Conservation (phyloP, 495 filamentous ascomycete species). For the Aspergillus affinis region DNA sequence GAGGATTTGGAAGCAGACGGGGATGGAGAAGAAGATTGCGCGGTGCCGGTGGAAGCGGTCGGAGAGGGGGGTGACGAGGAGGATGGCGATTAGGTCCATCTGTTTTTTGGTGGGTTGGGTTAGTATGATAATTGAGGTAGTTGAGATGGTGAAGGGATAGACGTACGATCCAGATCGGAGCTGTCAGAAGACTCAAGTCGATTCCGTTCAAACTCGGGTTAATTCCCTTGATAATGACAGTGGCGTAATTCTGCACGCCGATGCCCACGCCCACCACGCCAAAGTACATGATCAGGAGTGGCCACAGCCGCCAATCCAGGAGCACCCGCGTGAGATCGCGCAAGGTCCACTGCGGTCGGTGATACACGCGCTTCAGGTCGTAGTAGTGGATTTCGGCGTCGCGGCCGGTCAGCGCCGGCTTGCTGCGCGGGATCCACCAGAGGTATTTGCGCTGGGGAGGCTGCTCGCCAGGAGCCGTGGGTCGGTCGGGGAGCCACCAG, state of each 20-base stretch:
- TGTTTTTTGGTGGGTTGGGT: constrained; percentile 28
- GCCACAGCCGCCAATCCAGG: constrained; percentile 84
- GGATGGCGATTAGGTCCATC: constrained; percentile 88
- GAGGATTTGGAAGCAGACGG: constrained; percentile 75
- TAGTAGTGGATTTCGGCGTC: constrained; percentile 83
- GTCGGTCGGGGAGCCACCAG: constrained; percentile 90
- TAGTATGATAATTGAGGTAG: constrained; percentile 3
- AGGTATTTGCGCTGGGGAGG: constrained; percentile 39
- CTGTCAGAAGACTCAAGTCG: constrained; percentile 76
- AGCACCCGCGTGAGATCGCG: constrained; percentile 67
- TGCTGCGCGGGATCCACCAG: constrained; percentile 62
- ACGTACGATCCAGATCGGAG: constrained; percentile 87
- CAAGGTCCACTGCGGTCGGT: constrained; percentile 65
- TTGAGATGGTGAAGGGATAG: background rate
- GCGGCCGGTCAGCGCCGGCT: constrained; percentile 70
- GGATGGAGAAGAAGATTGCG: constrained; percentile 77
- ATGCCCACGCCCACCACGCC: constrained; percentile 91
- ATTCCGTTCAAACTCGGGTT: constrained; percentile 70
- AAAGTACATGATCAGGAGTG: constrained; percentile 87
- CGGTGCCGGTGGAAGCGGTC: constrained; percentile 84
- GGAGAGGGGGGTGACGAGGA: constrained; percentile 79
- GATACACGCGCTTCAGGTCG: constrained; percentile 79
- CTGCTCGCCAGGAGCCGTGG: constrained; percentile 61
- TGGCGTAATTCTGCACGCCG: constrained; percentile 82
- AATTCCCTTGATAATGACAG: constrained; percentile 78